A percentile compares a stretch with the other conserved stretches of the same genome.
phyloP scores from a whole-genome alignment of 2,329 filamentous ascomycete species.

The Aureobasidium sp. region DNA sequence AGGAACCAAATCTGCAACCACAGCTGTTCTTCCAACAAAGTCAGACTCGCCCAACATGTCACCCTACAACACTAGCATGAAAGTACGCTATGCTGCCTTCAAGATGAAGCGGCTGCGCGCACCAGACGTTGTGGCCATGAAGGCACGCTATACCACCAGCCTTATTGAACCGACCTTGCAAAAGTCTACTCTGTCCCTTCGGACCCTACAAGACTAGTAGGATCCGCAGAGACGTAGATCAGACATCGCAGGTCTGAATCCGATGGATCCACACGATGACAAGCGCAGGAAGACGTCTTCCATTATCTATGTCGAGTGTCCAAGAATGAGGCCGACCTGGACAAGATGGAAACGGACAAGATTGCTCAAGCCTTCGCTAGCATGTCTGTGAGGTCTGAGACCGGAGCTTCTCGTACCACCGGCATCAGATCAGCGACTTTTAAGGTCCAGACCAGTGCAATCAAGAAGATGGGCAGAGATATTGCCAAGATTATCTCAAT shows the following conservation, averaged over 20 bases:
- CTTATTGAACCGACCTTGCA: not conserved
- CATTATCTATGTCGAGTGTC: no score
- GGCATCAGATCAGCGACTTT: no score
- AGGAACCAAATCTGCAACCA: not conserved
- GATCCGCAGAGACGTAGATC: not conserved
- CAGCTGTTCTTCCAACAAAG: not conserved
- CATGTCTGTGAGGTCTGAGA: not conserved
- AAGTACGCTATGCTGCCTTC: not conserved
- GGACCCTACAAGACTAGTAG: not conserved
- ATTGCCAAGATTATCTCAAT: not conserved
- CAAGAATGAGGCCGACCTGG: not conserved
- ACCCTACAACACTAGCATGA: not conserved
- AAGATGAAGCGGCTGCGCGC: not conserved
- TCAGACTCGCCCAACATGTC: not conserved
- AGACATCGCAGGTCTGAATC: not conserved
- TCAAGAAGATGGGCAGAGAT: not conserved
- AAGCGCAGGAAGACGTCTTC: not conserved
- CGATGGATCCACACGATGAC: not conserved
- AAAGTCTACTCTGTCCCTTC: not conserved
- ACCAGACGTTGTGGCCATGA: not conserved
- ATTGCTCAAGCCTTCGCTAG: not conserved
- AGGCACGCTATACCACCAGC: not conserved
- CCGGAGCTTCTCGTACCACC: not conserved
- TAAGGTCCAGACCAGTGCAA: not conserved
- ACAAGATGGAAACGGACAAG: no score